These are phyloP conservation scores for Lactarius sp. DNA, from an alignment of 768 basidiomycete species.

Conservation along the genomic window DNA sequence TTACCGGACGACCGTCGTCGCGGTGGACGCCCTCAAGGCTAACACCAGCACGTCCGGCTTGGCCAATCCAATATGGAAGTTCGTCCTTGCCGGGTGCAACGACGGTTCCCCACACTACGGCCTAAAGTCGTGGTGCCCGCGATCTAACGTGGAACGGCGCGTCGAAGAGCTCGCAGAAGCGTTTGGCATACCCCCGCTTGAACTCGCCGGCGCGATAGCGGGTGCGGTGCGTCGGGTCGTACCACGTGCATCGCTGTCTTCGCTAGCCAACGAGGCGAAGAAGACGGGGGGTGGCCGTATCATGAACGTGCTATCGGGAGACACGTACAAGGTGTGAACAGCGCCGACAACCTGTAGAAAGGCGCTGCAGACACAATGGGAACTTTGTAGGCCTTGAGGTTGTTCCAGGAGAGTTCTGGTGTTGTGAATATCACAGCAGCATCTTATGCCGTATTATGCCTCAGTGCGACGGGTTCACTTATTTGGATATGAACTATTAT, in stretches of 20 bases:
- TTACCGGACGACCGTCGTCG: constrained; percentile 14
- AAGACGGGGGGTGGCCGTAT: constrained; percentile 37
- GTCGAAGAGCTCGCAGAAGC: constrained; percentile 57
- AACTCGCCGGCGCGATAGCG: constrained; percentile 61
- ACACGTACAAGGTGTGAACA: background rate
- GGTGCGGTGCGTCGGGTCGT: constrained; percentile 53
- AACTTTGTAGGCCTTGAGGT: background rate
- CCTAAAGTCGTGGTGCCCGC: background rate
- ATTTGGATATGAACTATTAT: background rate
- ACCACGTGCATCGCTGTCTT: constrained; percentile 56
- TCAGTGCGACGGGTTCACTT: background rate
- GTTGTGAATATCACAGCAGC: background rate
- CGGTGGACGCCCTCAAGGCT: background rate
- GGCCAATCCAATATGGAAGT: background rate
- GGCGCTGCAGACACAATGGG: background rate
- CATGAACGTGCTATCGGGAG: constrained; percentile 6
- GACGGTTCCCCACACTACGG: background rate
- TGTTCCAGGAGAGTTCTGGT: constrained; percentile 1
- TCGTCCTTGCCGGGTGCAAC: background rate
- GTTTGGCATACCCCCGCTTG: constrained; percentile 55
- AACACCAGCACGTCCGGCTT: background rate
- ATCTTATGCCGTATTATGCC: background rate
- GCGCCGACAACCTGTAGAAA: background rate
- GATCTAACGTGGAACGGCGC: constrained; percentile 43
- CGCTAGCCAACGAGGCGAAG: constrained; percentile 39